Conservation (phyloP, 2,329 filamentous ascomycete genomes). For the Aspergillus quadrilineatus region DNA sequence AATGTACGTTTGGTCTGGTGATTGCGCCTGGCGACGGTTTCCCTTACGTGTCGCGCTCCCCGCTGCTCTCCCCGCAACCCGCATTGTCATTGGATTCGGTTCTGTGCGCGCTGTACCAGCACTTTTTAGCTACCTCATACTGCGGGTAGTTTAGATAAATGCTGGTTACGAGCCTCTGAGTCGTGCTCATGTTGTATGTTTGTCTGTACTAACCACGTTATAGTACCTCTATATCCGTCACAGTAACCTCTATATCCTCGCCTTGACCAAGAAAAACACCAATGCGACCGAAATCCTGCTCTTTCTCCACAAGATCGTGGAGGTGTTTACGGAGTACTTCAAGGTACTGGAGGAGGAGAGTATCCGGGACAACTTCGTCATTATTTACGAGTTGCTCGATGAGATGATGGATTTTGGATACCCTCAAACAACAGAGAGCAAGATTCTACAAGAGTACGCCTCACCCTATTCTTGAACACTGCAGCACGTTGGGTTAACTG, state of each 20-base stretch:
- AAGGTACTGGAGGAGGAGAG: conserved; percentile 98
- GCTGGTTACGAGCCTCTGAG: neutral
- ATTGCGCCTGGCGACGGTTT: neutral
- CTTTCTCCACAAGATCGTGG: conserved; percentile 96
- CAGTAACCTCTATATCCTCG: conserved; percentile 98
- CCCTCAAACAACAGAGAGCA: conserved; percentile 95
- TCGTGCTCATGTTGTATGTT: neutral
- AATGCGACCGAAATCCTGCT: conserved; percentile 98
- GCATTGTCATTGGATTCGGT: neutral
- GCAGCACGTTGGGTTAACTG: neutral
- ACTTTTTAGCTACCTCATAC: too few species aligned
- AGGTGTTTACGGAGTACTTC: conserved; percentile 99
- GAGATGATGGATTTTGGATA: conserved; percentile 99
- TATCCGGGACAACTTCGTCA: conserved; percentile 98
- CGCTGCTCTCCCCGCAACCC: conserved; percentile 21
- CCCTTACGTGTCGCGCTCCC: conserved; percentile 5
- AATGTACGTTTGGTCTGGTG: conserved; percentile 63
- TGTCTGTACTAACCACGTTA: neutral
- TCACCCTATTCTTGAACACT: neutral
- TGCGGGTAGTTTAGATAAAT: neutral
- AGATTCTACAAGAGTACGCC: conserved; percentile 85
- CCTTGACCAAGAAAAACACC: conserved; percentile 96
- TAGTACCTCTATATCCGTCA: conserved; percentile 99
- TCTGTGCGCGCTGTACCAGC: neutral
- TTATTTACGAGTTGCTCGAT: conserved; percentile 97